Base-by-base conservation (phyloP, 2,329 filamentous ascomycete species). In the Chlorencoelia australis region DNA sequence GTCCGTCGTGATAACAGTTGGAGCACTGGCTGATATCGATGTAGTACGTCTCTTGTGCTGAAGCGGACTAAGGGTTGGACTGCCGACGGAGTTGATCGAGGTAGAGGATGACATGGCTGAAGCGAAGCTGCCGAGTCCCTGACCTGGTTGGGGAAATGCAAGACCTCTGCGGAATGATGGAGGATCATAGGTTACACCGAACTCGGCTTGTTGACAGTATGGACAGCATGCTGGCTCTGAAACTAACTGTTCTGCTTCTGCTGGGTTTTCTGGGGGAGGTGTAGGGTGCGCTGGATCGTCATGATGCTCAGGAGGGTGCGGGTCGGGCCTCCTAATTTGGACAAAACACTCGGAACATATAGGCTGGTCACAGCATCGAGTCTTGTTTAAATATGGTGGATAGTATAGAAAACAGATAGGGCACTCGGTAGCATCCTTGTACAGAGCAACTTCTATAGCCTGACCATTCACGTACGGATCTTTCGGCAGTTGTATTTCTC, bases 271-370 rank as follows among this genome's bases (percentile, higher is more conserved):
- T 37, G 40, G 55, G 44, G 15, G 53, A 21, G 48, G 33, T n/a
- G 42, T 35, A 29, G 50, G 40, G 28, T 51, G 44, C 7, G 47
- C 43, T 10, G 49, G 42, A 22, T 54, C 49, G 26, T 51, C 48
- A 26, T 54, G 66, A 53, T 91, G 84, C 56, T 94, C 85, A 1
- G 86, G 85, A 25, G 87, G 76, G 57, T 95, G 85, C 7, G 87
- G 88, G 46, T 98, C 89, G 4, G 87, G 79, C 27, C 91, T 76
- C 59, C 95, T 96, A 57, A 98, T 98, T 59, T 98, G 91, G 4
- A 98, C 91, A 53, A 98, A 98, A 59, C 91, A 98, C 63, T 98
- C 91, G 27, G 88, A 96, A 62, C 91, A 98, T 44, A 98, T 96
- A 5, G 83, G 71, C 57, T 98, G 91, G 51, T 94, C 87, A 59